phyloP scores from a whole-genome alignment of 1,284 basidiomycete species.

The Leccinum olivaceoglutinosum region DNA sequence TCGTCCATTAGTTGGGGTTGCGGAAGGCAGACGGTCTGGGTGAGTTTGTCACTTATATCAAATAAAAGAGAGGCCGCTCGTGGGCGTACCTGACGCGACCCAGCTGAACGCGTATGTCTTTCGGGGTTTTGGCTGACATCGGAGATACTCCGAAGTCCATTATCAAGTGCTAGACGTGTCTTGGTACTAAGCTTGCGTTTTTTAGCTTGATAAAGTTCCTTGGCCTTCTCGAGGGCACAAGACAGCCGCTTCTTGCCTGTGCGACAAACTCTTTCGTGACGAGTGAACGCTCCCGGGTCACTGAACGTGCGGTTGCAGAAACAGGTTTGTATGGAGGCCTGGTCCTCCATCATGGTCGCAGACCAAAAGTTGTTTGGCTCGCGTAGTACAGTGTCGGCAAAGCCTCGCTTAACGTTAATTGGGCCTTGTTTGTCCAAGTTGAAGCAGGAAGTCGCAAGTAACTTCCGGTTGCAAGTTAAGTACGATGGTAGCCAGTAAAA shows the following conservation, averaged over 20 bases:
- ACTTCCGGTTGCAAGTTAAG: no score
- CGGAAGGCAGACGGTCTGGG: not conserved
- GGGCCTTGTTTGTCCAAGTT: no score
- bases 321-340: not conserved
- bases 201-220: not conserved
- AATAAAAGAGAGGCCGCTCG: not conserved
- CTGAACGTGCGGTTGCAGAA: not conserved
- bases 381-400: no score
- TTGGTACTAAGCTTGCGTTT: not conserved
- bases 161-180: not conserved
- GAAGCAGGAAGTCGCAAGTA: no score
- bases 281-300: not conserved
- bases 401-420: no score
- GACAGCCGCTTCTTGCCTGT: not conserved
- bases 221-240: not conserved
- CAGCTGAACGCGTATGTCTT: not conserved
- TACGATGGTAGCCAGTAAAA: no score
- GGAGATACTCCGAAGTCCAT: not conserved
- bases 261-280: not conserved
- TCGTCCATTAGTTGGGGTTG: not conserved
- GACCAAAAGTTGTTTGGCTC: no score
- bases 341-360: no score
- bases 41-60: not conserved
- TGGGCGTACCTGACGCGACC: not conserved
- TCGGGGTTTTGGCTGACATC: no score